Evolutionary conservation across 2,329 filamentous ascomycete genomes (phyloP), one percentile per base, ranked within the genome.

Genomic region (Ampelomyces quisqualis): DNA sequence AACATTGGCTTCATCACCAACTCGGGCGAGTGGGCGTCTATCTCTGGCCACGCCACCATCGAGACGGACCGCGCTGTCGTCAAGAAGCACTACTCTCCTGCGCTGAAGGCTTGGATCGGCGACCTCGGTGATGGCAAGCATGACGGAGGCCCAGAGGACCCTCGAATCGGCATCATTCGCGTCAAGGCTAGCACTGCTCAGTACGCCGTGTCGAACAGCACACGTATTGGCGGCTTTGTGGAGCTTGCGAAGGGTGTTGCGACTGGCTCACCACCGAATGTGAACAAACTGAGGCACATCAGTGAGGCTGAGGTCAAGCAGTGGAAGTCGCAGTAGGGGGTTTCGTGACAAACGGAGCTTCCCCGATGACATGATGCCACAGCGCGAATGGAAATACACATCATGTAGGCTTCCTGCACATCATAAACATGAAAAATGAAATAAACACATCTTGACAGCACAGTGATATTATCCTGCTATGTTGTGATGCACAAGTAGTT

Each of bases 91-190:
- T 95, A 95, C 70, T 84, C 76, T 15, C 78, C 82, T 0, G 65
- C 75, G 0, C 74, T 95, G 46, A 90, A 90, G 74, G 85, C 87
- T 0, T 95, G 90, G 90, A 62, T 95, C 11, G 90, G 90, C 5
- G 89, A 95, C 51, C 77, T 95, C 2, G 65, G 65, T 26, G 89
- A 94, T 51, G 89, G 88, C 32, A 81, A 77, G 43, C 90, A 95
- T 62, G 86, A 95, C 53, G 90, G 89, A 18, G 84, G 86, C 2
- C 83, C 84, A 47, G 80, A 88, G 1, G 90, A 95, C 60, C 89
- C 90, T 9, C 78, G 90, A 15, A 88, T 95, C 52, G 87, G 82
- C 26, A 70, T 95, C 49, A 95, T 95, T 57, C 83, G 82, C 41
- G 82, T 95, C 47, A 82, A 83, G 73, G 78, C 84, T 11, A 76